These are phyloP conservation scores for Psilocybe cubensis DNA, from an alignment of 768 basidiomycete species.

Conservation along the genomic window DNA sequence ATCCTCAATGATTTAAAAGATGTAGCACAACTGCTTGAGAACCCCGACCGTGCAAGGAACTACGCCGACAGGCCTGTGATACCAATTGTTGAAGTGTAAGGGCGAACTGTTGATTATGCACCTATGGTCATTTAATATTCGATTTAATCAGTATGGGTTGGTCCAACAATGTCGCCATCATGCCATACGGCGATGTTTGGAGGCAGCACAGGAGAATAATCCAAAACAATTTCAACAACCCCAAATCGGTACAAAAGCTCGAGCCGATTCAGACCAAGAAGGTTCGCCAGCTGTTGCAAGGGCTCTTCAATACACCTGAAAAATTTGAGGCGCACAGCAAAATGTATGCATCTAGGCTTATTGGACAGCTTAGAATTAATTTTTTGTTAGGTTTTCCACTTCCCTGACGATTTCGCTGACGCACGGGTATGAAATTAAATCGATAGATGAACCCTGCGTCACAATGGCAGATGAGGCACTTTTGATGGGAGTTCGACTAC, in stretches of 20 bases:
- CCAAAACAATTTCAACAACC: slow-evolving; percentile 36
- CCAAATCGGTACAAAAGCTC: slow-evolving; percentile 29
- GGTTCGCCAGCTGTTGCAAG: slow-evolving; percentile 31
- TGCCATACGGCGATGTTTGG: slow-evolving; percentile 39
- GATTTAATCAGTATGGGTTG: slow-evolving; percentile 29
- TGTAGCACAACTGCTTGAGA: slow-evolving; percentile 35
- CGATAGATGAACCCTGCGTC: slow-evolving; percentile 12
- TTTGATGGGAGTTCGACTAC: neutral
- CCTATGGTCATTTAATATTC: neutral
- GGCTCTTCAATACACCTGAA: slow-evolving; percentile 23
- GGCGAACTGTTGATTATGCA: neutral
- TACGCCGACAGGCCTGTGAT: slow-evolving; percentile 47
- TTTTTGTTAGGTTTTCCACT: slow-evolving; percentile 7
- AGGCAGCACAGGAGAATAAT: slow-evolving; percentile 37
- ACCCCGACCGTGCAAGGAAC: slow-evolving; percentile 43
- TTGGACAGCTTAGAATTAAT: slow-evolving; percentile 23
- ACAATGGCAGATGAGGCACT: slow-evolving; percentile 3
- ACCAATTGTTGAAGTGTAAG: slow-evolving; percentile 8
- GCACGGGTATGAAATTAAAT: slow-evolving; percentile 15
- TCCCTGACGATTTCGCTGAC: slow-evolving; percentile 10
- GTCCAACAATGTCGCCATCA: slow-evolving; percentile 35
- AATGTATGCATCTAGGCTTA: slow-evolving; percentile 15
- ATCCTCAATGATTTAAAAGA: slow-evolving; percentile 28
- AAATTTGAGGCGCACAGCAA: slow-evolving; percentile 14
- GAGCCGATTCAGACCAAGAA: slow-evolving; percentile 29